A percentile compares a stretch with the other conserved stretches of the same genome.
Conservation (phyloP, 2,329 filamentous ascomycete genomes). For the Ceratocystiopsis sp. region DNA sequence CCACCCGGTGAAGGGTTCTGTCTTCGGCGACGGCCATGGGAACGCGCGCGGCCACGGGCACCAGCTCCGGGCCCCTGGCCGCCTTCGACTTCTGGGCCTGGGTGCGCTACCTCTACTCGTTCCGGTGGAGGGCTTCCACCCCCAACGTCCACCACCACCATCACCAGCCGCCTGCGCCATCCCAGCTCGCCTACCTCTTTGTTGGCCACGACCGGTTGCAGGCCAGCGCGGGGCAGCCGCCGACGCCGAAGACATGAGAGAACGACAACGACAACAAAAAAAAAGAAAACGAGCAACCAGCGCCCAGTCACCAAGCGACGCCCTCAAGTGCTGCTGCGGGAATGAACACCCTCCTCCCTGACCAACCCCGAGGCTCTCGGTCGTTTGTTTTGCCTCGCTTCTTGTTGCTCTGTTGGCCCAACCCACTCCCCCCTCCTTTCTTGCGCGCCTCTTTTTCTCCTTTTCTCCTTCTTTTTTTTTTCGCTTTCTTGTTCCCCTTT, state of each 20-base stretch:
- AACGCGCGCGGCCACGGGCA: slow-evolving; percentile 15
- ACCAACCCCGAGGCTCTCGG: not conserved
- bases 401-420: not conserved
- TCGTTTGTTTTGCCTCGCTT: not conserved
- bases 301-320: too few relatives aligned
- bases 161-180: slow-evolving; percentile 23
- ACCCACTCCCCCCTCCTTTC: too few relatives aligned
- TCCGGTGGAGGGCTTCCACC: slow-evolving; percentile 20
- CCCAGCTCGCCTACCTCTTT: slow-evolving; percentile 31
- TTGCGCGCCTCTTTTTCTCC: too few relatives aligned
- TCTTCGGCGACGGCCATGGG: slow-evolving; percentile 23
- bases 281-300: too few relatives aligned
- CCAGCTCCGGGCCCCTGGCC: slow-evolving; percentile 17
- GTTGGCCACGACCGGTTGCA: slow-evolving; percentile 25
- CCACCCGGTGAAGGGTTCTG: slow-evolving; percentile 33
- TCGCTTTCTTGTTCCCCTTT: too few relatives aligned
- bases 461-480: not conserved
- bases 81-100: slow-evolving; percentile 28
- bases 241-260: slow-evolving; percentile 9
- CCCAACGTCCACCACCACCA: slow-evolving; percentile 13
- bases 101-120: slow-evolving; percentile 32
- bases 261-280: not conserved
- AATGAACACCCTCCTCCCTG: not conserved
- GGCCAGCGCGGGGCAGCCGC: slow-evolving; percentile 20
- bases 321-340: too few relatives aligned